Conservation (phyloP, 2,329 filamentous ascomycete species). For the Stromatinia cepivora region DNA sequence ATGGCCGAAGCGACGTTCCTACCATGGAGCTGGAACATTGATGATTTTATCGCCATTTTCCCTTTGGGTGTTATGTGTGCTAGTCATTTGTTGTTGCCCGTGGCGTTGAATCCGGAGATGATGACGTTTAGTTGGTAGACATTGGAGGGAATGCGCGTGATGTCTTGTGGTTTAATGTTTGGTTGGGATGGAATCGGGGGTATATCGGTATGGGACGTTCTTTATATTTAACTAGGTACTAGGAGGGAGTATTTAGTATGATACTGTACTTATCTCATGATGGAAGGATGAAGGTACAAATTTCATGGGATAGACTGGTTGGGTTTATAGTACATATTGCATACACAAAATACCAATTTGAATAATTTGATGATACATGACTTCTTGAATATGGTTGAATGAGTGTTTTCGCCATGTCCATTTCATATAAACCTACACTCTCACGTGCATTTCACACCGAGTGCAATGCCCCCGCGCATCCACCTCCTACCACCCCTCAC, state of each 20-base stretch:
- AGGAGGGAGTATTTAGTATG: background rate
- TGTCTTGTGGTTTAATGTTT: background rate
- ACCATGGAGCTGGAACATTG: constrained; percentile 21
- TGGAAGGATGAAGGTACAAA: background rate
- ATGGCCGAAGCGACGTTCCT: constrained; percentile 18
- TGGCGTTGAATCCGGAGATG: constrained; percentile 22
- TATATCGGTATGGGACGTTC: background rate
- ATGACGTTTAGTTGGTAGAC: constrained; percentile 23
- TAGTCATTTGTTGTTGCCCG: constrained; percentile 22
- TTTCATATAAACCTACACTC: no score
- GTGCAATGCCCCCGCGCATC: no score
- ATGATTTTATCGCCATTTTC: constrained; percentile 18
- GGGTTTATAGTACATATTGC: constrained; percentile 6
- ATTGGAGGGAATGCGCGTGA: background rate
- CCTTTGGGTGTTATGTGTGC: constrained; percentile 11
- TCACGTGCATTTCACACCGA: no score
- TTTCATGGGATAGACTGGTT: constrained; percentile 3
- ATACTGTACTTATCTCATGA: background rate
- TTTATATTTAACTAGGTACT: background rate
- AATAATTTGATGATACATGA: no score
- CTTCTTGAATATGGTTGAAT: background rate
- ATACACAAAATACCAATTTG: background rate
- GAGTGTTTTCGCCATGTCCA: background rate
- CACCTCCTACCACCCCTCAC: no score
- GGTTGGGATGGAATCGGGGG: background rate